phyloP scores from a whole-genome alignment of 495 filamentous ascomycete genomes.

The Daldinia vernicosa region DNA sequence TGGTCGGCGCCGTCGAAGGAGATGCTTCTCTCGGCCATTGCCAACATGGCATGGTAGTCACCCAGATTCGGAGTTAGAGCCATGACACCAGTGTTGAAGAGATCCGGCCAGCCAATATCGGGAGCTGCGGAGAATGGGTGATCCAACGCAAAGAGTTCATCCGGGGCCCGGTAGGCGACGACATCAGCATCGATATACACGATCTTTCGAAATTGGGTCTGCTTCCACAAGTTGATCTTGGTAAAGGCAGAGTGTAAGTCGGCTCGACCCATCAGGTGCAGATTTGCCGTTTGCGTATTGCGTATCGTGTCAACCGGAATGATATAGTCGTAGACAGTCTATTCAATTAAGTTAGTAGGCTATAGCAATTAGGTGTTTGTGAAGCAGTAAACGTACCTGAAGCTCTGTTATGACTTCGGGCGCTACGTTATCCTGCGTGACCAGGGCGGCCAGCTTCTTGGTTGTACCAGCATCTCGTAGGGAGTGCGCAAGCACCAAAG shows the following conservation, averaged over 20 bases:
- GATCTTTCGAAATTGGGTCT: slow-evolving; percentile 86
- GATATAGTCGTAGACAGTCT: slow-evolving; percentile 88
- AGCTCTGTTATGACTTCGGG: slow-evolving; percentile 78
- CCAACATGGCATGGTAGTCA: slow-evolving; percentile 84
- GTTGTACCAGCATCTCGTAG: slow-evolving; percentile 88
- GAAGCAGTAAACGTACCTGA: slow-evolving; percentile 58
- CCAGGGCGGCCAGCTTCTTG: slow-evolving; percentile 85
- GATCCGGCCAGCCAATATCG: slow-evolving; percentile 97
- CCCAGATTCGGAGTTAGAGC: slow-evolving; percentile 85
- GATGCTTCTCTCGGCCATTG: slow-evolving; percentile 82
- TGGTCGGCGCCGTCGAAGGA: slow-evolving; percentile 99
- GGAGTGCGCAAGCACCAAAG: slow-evolving; percentile 92
- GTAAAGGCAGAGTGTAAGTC: slow-evolving; percentile 93
- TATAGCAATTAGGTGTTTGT: neutral
- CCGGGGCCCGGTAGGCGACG: slow-evolving; percentile 84
- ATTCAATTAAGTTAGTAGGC: slow-evolving; percentile 13
- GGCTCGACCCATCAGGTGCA: slow-evolving; percentile 88
- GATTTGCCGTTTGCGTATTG: slow-evolving; percentile 80
- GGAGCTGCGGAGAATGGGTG: slow-evolving; percentile 87
- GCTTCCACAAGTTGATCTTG: slow-evolving; percentile 94
- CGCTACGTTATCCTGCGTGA: slow-evolving; percentile 79
- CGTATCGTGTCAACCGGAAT: slow-evolving; percentile 82
- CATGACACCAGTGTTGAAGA: slow-evolving; percentile 98
- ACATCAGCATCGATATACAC: slow-evolving; percentile 94
- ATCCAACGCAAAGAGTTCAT: slow-evolving; percentile 86